phyloP scores from a whole-genome alignment of 495 filamentous ascomycete genomes.

The Tuber umbilicatum region DNA sequence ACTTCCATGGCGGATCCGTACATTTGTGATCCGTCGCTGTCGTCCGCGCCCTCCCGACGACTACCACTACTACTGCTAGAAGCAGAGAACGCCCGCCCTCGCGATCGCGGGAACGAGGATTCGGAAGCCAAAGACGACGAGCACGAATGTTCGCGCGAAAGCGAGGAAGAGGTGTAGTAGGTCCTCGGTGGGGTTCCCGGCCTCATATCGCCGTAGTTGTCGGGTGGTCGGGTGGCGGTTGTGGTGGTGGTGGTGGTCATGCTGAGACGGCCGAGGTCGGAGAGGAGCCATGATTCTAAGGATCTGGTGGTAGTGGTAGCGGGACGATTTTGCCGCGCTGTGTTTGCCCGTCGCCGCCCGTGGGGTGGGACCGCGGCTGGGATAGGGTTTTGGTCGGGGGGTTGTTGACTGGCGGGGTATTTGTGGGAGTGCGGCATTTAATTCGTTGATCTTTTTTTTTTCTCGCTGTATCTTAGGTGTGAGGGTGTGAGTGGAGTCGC shows the following conservation, averaged over 20 bases:
- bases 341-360: not conserved
- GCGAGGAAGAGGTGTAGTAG: not conserved
- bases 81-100: not conserved
- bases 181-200: not conserved
- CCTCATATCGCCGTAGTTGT: not conserved
- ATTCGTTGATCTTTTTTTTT: too few relatives aligned
- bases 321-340: conserved; percentile 3
- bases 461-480: not conserved
- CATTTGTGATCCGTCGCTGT: conserved; percentile 1
- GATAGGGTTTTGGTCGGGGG: not conserved
- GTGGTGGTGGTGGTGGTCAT: conserved; percentile 10
- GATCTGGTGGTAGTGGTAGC: conserved; percentile 14
- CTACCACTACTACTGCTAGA: not conserved
- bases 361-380: conserved; percentile 6
- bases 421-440: not conserved
- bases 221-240: not conserved
- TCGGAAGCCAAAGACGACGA: conserved; percentile 3
- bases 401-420: not conserved
- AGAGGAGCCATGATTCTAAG: conserved; percentile 29
- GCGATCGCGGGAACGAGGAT: not conserved
- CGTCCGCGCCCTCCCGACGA: not conserved
- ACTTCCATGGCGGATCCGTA: not conserved
- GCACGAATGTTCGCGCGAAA: not conserved
- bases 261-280: conserved; percentile 26
- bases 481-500: not conserved